A percentile compares a stretch with the other conserved stretches of the same genome.
Conservation (phyloP, 768 basidiomycete genomes). For the Podaxis carcinomalis region DNA sequence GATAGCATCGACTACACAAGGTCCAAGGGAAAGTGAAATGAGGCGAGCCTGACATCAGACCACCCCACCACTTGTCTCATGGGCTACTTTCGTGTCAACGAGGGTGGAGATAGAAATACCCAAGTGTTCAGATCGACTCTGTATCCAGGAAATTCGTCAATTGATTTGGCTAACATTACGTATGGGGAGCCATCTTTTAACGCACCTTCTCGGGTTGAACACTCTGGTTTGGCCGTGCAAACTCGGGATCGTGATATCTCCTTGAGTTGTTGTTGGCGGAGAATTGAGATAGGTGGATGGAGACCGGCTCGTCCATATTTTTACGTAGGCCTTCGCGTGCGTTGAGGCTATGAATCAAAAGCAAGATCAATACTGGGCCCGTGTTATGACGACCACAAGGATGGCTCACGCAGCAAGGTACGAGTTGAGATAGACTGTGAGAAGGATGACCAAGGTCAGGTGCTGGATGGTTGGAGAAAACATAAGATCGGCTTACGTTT, state of each 20-base stretch:
- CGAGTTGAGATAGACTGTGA: conserved; percentile 51
- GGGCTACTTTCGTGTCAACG: conserved; percentile 16
- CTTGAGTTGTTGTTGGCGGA: conserved; percentile 15
- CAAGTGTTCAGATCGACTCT: conserved; percentile 8
- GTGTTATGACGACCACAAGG: not conserved
- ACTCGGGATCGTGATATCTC: conserved; percentile 14
- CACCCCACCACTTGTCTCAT: not conserved
- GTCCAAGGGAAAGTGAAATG: no score
- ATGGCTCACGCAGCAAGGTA: conserved; percentile 41
- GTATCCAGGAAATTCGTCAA: not conserved
- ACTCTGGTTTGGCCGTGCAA: conserved; percentile 2
- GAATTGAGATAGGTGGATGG: conserved; percentile 40
- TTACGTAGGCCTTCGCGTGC: conserved; percentile 38
- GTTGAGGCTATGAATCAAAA: conserved; percentile 32
- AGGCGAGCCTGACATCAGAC: not conserved
- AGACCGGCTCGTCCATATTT: conserved; percentile 28
- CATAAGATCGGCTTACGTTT: conserved; percentile 34
- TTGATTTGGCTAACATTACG: not conserved
- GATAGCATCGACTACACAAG: not conserved
- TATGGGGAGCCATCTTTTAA: not conserved
- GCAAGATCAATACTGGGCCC: not conserved
- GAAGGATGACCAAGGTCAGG: not conserved
- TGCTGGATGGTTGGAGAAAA: not conserved
- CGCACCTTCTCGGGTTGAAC: conserved; percentile 19
- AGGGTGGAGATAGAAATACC: conserved; percentile 20